Conservation (phyloP, 257 asterid genomes). For the Nicotiana benthamiana region DNA sequence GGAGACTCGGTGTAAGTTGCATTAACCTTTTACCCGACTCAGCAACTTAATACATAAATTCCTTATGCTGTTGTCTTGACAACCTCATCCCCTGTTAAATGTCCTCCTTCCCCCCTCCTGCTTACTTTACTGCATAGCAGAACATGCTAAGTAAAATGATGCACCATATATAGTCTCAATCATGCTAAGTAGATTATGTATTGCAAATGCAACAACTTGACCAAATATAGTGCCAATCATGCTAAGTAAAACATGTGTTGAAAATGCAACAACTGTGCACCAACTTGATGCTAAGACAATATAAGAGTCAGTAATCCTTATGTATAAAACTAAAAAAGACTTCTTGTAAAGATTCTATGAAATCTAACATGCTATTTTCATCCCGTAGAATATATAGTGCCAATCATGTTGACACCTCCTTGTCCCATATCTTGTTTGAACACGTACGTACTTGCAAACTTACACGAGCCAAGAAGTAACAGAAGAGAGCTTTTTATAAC, state of each 20-base stretch:
- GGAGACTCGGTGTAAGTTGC: constrained; percentile 88
- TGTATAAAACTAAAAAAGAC: too few relatives aligned
- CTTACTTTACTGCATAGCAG: background rate
- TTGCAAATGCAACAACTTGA: too few relatives aligned
- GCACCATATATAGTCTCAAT: background rate
- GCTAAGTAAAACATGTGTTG: too few relatives aligned
- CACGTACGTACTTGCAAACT: background rate
- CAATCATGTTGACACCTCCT: background rate
- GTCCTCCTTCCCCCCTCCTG: background rate
- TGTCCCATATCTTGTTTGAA: background rate
- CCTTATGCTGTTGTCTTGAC: background rate
- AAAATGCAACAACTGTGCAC: too few relatives aligned
- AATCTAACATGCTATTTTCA: too few relatives aligned
- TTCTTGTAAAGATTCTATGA: too few relatives aligned
- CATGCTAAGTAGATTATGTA: too few relatives aligned
- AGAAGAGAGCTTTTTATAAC: background rate
- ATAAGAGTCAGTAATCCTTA: too few relatives aligned
- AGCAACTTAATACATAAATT: background rate
- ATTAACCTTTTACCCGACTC: background rate
- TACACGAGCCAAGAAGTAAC: background rate
- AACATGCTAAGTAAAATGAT: background rate
- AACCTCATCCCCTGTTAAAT: background rate
- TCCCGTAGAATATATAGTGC: background rate
- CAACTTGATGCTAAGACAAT: too few relatives aligned
- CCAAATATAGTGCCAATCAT: background rate